These are phyloP conservation scores for Fusarium veterinarium DNA, from an alignment of 2,329 filamentous ascomycete genomes.

Conservation along the genomic window DNA sequence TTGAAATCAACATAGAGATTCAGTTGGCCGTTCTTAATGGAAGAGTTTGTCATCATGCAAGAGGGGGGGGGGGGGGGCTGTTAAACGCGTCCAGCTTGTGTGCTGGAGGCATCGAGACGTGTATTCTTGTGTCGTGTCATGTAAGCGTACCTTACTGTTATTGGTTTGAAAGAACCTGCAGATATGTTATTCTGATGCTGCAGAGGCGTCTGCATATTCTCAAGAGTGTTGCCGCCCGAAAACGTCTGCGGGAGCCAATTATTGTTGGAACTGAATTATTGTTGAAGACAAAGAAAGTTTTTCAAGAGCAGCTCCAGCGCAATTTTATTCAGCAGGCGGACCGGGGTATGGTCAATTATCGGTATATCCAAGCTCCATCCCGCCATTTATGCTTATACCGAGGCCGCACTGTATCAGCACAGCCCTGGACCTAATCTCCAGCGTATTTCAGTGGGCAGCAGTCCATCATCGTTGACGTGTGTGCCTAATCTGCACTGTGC, in stretches of 20 bases:
- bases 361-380: conserved; percentile 41
- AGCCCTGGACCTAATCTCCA: not conserved
- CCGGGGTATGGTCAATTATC: conserved; percentile 32
- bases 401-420: conserved; percentile 38
- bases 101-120: conserved; percentile 26
- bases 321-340: conserved; percentile 31
- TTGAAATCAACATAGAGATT: conserved; percentile 68
- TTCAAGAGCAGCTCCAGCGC: conserved; percentile 11
- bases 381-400: conserved; percentile 46
- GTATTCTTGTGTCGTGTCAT: conserved; percentile 14
- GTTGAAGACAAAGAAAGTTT: conserved; percentile 16
- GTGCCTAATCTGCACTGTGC: conserved; percentile 52
- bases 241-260: not conserved
- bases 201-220: not conserved
- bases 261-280: conserved; percentile 12
- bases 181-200: not conserved
- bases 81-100: conserved; percentile 11
- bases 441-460: conserved; percentile 27
- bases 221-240: conserved; percentile 16
- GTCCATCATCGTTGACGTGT: conserved; percentile 14
- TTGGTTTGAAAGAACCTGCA: not conserved
- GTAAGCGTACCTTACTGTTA: conserved; percentile 40
- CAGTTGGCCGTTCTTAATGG: conserved; percentile 76
- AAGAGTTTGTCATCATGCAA: conserved; percentile 66
- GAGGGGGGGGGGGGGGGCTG: conserved; percentile 8